Conservation (phyloP, 257 asterid species). For the Solanum infundibuliforme region DNA sequence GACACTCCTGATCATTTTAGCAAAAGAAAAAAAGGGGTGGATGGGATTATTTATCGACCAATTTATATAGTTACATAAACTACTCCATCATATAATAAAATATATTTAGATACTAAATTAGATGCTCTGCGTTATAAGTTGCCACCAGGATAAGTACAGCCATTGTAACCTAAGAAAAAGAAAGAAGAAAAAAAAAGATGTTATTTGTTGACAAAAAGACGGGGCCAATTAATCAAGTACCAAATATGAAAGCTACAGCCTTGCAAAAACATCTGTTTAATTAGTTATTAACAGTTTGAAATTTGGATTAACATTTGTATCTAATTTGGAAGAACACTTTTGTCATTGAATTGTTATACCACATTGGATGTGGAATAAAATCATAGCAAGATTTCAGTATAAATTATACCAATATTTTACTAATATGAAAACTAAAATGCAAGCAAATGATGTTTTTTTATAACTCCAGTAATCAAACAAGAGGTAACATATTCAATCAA, state of each 20-base stretch:
- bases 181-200: background rate
- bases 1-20: background rate
- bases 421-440: background rate
- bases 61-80: background rate
- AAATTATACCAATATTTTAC: background rate
- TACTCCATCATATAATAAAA: background rate
- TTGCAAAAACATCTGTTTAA: background rate
- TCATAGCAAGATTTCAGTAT: background rate
- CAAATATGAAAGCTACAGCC: background rate
- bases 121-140: conserved; percentile 13
- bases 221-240: background rate
- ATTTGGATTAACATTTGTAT: background rate
- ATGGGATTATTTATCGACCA: background rate
- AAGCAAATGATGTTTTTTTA: background rate
- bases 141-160: conserved; percentile 53
- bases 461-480: background rate
- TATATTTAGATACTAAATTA: background rate
- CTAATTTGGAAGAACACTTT: background rate
- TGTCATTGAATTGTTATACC: background rate
- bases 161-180: conserved; percentile 41
- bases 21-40: background rate
- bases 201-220: background rate
- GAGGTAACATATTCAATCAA: background rate
- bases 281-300: background rate
- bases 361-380: background rate